Conservation (phyloP, 140 eudicot species). For the Flaveria floridana region DNA sequence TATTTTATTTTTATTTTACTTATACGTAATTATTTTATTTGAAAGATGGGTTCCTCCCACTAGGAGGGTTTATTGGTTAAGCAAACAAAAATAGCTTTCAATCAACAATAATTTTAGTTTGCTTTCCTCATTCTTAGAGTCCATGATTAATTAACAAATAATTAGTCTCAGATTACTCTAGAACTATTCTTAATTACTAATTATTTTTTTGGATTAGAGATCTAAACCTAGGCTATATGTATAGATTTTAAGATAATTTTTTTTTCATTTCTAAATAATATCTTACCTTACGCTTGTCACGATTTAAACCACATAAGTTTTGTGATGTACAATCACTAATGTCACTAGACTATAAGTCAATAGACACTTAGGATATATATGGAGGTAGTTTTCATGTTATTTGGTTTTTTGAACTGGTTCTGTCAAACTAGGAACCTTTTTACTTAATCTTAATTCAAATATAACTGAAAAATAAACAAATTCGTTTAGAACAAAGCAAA, state of each 20-base stretch:
- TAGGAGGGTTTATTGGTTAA: constrained; percentile 62
- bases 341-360: too few species aligned
- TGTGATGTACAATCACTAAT: too few species aligned
- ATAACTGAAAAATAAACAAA: not conserved
- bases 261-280: too few species aligned
- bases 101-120: constrained; percentile 32
- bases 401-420: not conserved
- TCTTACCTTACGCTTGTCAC: too few species aligned
- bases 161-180: not conserved
- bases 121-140: constrained; percentile 21
- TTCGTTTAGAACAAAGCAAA: too few species aligned
- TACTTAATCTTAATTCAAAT: not conserved
- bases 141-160: constrained; percentile 18
- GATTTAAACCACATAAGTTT: too few species aligned
- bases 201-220: not conserved
- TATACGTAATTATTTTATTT: constrained; percentile 33
- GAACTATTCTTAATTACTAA: constrained; percentile 1
- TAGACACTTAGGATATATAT: not conserved
- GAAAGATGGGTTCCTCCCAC: constrained; percentile 35
- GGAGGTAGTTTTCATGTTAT: not conserved
- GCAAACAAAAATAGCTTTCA: constrained; percentile 50
- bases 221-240: too few species aligned
- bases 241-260: too few species aligned
- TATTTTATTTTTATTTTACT: constrained; percentile 26
- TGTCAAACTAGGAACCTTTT: not conserved